Base-by-base conservation (phyloP, 176 grass and related monocot genomes). In the Musa schizocarpa region DNA sequence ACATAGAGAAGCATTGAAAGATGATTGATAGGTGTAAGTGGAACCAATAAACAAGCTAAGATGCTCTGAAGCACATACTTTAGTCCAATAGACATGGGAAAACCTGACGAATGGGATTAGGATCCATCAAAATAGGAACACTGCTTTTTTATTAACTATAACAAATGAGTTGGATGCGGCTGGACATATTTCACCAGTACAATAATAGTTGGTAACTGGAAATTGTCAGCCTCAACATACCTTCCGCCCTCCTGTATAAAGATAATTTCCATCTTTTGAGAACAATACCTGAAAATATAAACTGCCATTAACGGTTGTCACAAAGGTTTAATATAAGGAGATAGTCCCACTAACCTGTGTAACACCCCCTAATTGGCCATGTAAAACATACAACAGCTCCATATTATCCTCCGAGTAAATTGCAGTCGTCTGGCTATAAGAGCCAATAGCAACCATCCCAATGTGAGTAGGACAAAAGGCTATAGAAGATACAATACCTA, bases 161-260 rank as follows among this genome's bases (percentile, higher is more conserved):
- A 19, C 21, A 62, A 16, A 76, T 0, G 24, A 29, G 21, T 29
- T 53, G 12, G 13, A 20, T 9, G 14, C 52, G 1, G 48, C 1
- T 65, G 48, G 17, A 34, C 43, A 73, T 77, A 11, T 53, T 43
- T 34, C 8, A 57, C 8, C 1, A 9, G 11, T n/a, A 27, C 25
- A 26, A 23, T 17, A 52, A 52, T 63, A 50, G 22, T 21, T 52
- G 55, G 34, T 23, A 12, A 50, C 16, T 51, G 20, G n/a, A 48
- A 53, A 63, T 11, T 21, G 12, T 61, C 24, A 72, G 17, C 2
- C 13, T 29, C 2, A 80, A 50, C 62, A 58, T 83, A 98, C 94
- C 94, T 98, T 98, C 74, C 90, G 80, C 68, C 94, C 94, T 85
- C 90, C 94, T 67, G 90, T 93, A 78, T 93, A 98, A 56, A 98